These are phyloP conservation scores for Solanum neorickii DNA, from an alignment of 257 asterid genomes.

Conservation along the genomic window DNA sequence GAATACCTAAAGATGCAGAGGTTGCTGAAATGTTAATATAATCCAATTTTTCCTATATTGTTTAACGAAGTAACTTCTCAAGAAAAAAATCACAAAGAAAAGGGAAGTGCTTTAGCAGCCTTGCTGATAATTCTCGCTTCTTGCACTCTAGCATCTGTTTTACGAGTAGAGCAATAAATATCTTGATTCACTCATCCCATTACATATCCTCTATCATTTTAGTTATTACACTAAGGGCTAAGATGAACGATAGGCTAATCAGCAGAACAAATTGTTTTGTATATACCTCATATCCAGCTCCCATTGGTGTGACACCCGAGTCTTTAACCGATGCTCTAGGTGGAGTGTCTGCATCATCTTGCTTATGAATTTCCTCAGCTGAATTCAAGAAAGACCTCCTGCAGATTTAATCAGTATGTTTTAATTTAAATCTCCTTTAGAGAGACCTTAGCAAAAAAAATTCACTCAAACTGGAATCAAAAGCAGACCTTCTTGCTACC, in stretches of 20 bases:
- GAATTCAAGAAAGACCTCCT: conserved; percentile 81
- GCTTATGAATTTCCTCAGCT: conserved; percentile 53
- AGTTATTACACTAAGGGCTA: neutral
- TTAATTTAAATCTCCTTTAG: neutral
- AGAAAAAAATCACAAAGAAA: neutral
- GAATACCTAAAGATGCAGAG: conserved; percentile 42
- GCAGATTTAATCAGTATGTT: conserved; percentile 5
- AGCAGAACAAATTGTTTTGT: neutral
- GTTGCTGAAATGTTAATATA: neutral
- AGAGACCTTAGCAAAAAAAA: neutral
- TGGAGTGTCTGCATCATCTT: conserved; percentile 55
- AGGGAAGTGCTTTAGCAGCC: neutral
- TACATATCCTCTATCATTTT: neutral
- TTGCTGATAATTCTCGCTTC: neutral
- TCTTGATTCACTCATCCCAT: neutral
- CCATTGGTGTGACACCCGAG: conserved; percentile 63
- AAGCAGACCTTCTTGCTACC: conserved; percentile 82
- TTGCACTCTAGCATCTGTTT: neutral
- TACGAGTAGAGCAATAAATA: neutral
- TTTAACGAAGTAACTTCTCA: neutral
- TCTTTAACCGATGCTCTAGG: conserved; percentile 66
- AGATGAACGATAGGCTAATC: neutral
- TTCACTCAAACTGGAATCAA: conserved; percentile 6
- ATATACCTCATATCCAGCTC: conserved; percentile 79
- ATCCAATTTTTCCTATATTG: neutral